Evolutionary conservation across 2,329 filamentous ascomycete species (phyloP), one percentile per base, ranked within the genome.

Genomic region (Fusarium temperatum): DNA sequence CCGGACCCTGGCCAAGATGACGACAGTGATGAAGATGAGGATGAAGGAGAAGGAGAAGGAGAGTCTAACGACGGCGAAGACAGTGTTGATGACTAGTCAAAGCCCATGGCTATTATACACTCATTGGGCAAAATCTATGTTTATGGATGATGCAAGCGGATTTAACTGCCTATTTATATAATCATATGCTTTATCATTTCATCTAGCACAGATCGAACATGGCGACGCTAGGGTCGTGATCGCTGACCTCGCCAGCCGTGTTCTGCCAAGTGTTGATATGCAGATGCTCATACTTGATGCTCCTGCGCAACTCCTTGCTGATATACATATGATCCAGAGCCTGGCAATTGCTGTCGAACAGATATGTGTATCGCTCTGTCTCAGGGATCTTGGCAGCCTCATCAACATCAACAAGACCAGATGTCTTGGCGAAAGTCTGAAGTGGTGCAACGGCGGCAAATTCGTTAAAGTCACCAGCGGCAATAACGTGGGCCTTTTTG

Each of bases 381-480:
- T 82, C 77, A 8, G 85, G 81, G 17, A 90, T 86, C 10, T 83
- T 83, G 9, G 84, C 87, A 1, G 88, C 89, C 10, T 87, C 90
- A 75, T 94, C 91, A 4, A 93, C 82, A 72, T 93, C 91, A 39
- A 85, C 74, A 51, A 94, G 83, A 5, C 87, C 86, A 0, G 89
- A 91, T 26, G 85, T 82, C 8, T 80, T 70, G 3, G 83, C 77
- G 72, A 93, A 92, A 4, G 82, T 82, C 68, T 85, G 79, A 55
- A 93, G 80, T 4, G 92, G 91, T 79, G 85, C 77, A 15, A 90
- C 91, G 70, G 91, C 90, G 10, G 87, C 79, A 78, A 92, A 94
- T 80, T 94, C 92, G 84, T 94, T 94, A 79, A 91, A 94, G 82
- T 94, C 92, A 32, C 92, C 92, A 0, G 89, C 87, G 6, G 86